phyloP scores from a whole-genome alignment of 306 rosid species.

The Vigna mungo region DNA sequence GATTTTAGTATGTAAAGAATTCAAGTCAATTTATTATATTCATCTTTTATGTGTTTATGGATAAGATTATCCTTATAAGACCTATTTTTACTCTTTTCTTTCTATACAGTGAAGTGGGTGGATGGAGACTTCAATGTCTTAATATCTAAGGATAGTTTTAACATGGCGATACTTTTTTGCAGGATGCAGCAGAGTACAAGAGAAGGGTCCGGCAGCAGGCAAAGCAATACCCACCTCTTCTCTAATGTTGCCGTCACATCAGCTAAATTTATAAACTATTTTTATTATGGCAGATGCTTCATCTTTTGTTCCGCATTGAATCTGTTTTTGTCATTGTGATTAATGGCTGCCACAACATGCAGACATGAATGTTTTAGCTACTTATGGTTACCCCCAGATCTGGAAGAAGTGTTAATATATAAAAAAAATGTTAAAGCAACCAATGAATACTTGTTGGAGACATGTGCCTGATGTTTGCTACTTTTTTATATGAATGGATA shows the following conservation, averaged over 20 bases:
- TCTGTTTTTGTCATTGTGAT: slow-evolving; percentile 41
- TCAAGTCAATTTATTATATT: no score
- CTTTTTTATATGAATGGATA: slow-evolving; percentile 34
- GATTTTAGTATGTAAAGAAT: no score
- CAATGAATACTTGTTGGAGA: slow-evolving; percentile 49
- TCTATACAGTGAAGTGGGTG: not conserved
- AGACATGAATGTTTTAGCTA: slow-evolving; percentile 45
- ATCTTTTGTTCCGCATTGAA: slow-evolving; percentile 42
- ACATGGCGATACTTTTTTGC: slow-evolving; percentile 38
- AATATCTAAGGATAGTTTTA: not conserved
- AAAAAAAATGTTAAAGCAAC: slow-evolving; percentile 36
- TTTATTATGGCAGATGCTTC: slow-evolving; percentile 52
- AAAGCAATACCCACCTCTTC: slow-evolving; percentile 83
- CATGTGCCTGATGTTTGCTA: slow-evolving; percentile 36
- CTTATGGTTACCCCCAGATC: slow-evolving; percentile 36
- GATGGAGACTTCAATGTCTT: slow-evolving; percentile 5
- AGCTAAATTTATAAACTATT: slow-evolving; percentile 42
- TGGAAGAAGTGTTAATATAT: slow-evolving; percentile 55
- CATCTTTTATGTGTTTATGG: no score
- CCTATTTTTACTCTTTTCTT: not conserved
- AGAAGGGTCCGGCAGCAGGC: slow-evolving; percentile 92
- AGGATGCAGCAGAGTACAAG: slow-evolving; percentile 88
- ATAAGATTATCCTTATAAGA: not conserved
- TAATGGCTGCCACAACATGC: slow-evolving; percentile 45
- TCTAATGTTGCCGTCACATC: slow-evolving; percentile 57